Evolutionary conservation across 106 monocot genomes (phyloP), one percentile per base, ranked within the genome.

Genomic region (Dioscorea dumetorum): DNA sequence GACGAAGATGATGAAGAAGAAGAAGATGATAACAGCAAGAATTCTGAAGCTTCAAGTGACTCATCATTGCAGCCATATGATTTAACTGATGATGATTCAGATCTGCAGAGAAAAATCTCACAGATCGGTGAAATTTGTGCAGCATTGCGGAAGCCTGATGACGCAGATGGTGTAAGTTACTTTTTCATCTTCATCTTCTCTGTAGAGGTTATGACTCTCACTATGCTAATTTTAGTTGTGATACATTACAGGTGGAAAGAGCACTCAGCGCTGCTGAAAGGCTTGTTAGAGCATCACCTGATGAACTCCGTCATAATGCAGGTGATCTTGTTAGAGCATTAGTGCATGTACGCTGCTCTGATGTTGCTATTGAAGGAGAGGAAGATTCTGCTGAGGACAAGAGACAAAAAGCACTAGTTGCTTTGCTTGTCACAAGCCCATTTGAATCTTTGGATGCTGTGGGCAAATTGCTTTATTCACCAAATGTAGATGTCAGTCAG

Each of bases 21-120:
- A 23, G 62, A 76, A 72, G 80, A 84, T 41, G 24, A 48, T 67
- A 74, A 82, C 67, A 77, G 77, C 74, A 64, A 76, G 32, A 60
- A 64, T 70, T 84, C 84, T 67, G 94, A 88, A 79, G 22, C 62
- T 50, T 88, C 86, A 80, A 82, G 82, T 76, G 90, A 90, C 61
- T 80, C 89, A 73, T 97, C 91, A 58, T 81, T 99, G 60, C 79
- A 90, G 49, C 99, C 99, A 22, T 99, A 93, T 76, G 99, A 99
- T 84, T 77, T 99, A 54, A 75, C 90, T 24, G 99, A 99, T 75
- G 99, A 93, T 79, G 89, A 83, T 72, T 61, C 75, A 33, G 99
- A 99, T 77, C 77, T 99, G 67, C 71, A 90, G 24, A 88, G 75
- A 61, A 79, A 75, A 48, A 69, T 90, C 50, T 73, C 84, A 54